Conservation (phyloP, 148 eudicot genomes). For the Rhododendron mucronatum region DNA sequence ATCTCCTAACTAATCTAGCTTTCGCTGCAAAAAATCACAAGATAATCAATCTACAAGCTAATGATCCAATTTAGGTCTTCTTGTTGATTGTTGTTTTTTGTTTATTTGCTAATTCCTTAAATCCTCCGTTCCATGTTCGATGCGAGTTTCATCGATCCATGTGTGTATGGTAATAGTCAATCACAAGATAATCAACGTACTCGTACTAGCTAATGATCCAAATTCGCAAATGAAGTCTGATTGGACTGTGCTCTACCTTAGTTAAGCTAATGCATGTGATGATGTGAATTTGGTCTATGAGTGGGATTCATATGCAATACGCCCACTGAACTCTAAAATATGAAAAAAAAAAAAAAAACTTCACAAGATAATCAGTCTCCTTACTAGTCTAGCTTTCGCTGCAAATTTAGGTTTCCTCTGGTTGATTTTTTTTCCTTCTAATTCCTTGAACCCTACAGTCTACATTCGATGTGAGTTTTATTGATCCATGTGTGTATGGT, state of each 20-base stretch:
- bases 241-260: neutral
- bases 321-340: neutral
- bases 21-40: neutral
- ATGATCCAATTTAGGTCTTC: neutral
- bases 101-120: neutral
- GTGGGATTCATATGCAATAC: neutral
- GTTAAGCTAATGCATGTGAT: no score
- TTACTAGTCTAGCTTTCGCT: neutral
- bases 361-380: constrained; percentile 42
- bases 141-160: neutral
- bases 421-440: neutral
- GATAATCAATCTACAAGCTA: no score
- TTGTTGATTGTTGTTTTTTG: neutral
- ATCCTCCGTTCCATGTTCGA: neutral
- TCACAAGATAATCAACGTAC: neutral
- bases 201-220: neutral
- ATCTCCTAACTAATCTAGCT: neutral
- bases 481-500: neutral
- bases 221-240: neutral
- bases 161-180: neutral
- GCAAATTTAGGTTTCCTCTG: neutral
- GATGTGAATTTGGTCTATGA: neutral
- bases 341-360: neutral
- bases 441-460: neutral
- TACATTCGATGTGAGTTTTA: neutral